Conservation (phyloP, 1,284 basidiomycete genomes). For the Puccinia hordei region DNA sequence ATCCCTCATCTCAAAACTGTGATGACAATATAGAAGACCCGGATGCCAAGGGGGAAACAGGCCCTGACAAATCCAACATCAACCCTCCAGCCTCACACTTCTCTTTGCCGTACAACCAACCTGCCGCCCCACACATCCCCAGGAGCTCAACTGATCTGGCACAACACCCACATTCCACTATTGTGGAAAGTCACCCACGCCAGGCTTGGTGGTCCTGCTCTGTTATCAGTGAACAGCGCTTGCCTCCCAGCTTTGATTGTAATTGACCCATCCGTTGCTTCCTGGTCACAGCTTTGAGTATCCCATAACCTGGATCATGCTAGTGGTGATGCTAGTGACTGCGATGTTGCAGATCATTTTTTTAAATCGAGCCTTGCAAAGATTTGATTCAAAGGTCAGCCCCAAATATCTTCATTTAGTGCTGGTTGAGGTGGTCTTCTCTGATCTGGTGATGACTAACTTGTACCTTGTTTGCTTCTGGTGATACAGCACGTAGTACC, state of each 20-base stretch:
- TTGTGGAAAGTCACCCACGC: too few species aligned
- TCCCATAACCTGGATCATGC: constrained; percentile 57
- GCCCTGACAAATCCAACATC: too few species aligned
- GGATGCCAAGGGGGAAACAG: too few species aligned
- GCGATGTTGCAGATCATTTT: constrained; percentile 88
- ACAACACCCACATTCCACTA: too few species aligned
- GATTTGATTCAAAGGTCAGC: constrained; percentile 55
- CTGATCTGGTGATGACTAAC: not conserved
- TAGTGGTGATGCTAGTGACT: constrained; percentile 72
- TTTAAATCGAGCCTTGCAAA: constrained; percentile 68
- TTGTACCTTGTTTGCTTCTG: not conserved
- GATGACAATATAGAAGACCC: too few species aligned
- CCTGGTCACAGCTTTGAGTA: constrained; percentile 52
- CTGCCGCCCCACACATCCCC: too few species aligned
- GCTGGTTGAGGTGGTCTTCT: too few species aligned
- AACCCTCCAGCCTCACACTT: too few species aligned
- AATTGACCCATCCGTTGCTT: not conserved
- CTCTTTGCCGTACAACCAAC: too few species aligned
- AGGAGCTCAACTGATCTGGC: too few species aligned
- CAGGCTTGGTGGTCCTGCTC: constrained; percentile 63
- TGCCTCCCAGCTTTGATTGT: constrained; percentile 64
- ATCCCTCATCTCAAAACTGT: too few species aligned
- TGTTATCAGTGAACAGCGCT: constrained; percentile 78
- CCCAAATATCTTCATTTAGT: not conserved
- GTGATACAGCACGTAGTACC: constrained; percentile 78